Evolutionary conservation across 371 early-diverging fungal genomes (phyloP).

Genomic region (Mucor sp.): DNA sequence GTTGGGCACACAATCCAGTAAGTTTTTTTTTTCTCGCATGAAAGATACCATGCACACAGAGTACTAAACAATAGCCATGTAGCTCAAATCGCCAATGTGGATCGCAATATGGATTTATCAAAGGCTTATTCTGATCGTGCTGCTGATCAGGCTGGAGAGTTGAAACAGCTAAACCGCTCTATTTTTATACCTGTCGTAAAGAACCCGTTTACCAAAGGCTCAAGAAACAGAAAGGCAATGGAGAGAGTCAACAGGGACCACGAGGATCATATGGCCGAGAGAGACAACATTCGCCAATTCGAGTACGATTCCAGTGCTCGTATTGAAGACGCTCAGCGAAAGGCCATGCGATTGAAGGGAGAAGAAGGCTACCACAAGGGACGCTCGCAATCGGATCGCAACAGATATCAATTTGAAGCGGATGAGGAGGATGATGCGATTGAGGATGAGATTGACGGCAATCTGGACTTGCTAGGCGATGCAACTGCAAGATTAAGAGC

Average conservation of each 20-base stretch:
- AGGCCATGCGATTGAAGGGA: constrained; percentile 46
- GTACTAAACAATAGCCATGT: no score
- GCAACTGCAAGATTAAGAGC: constrained; percentile 68
- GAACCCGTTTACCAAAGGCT: constrained; percentile 63
- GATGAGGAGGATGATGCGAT: constrained; percentile 65
- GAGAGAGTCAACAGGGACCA: constrained; percentile 52
- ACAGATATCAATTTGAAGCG: constrained; percentile 66
- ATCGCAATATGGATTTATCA: constrained; percentile 72
- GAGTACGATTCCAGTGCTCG: constrained; percentile 52
- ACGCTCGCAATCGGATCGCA: constrained; percentile 59
- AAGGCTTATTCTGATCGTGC: constrained; percentile 74
- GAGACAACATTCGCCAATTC: constrained; percentile 42
- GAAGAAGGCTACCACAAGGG: constrained; percentile 60
- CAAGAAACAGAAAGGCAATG: constrained; percentile 56
- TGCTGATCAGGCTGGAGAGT: constrained; percentile 70
- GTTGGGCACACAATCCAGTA: constrained; percentile 67
- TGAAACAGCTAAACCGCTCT: constrained; percentile 78
- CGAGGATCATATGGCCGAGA: constrained; percentile 42
- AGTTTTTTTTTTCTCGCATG: background rate
- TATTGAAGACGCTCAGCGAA: constrained; percentile 51
- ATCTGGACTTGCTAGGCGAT: constrained; percentile 69
- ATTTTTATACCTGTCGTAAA: constrained; percentile 73
- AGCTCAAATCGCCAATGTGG: constrained; percentile 62
- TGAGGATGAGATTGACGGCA: constrained; percentile 81
- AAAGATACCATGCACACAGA: no score